Evolutionary conservation across 1,284 basidiomycete species (phyloP).

Genomic region (Irpex rosettiformis): DNA sequence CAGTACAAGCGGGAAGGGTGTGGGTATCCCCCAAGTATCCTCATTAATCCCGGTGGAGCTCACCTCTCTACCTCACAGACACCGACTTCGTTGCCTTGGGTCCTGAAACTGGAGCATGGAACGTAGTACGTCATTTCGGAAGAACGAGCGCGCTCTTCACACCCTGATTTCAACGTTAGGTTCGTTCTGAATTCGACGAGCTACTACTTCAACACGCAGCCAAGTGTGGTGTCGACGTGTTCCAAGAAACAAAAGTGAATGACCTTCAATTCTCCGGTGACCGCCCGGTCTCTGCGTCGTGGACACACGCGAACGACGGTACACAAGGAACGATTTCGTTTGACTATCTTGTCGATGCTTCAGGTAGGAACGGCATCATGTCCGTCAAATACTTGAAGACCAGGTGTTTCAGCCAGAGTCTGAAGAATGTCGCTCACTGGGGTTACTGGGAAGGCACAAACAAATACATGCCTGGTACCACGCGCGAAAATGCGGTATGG

Average conservation of each 20-base stretch:
- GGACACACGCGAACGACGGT: neutral
- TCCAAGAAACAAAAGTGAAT: constrained; percentile 27
- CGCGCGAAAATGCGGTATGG: constrained; percentile 43
- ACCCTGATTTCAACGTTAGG: neutral
- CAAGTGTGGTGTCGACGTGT: constrained; percentile 25
- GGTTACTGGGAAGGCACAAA: constrained; percentile 57
- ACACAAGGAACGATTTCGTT: constrained; percentile 41
- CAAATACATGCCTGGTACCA: constrained; percentile 47
- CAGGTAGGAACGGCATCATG: constrained; percentile 58
- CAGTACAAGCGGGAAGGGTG: constrained; percentile 30
- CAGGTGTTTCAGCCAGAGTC: constrained; percentile 54
- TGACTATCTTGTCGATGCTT: constrained; percentile 61
- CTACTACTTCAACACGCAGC: constrained; percentile 30
- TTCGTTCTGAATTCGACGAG: constrained; percentile 34
- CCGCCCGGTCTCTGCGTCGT: constrained; percentile 16
- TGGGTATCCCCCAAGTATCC: constrained; percentile 14
- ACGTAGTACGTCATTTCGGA: constrained; percentile 21
- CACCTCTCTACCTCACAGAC: constrained; percentile 17
- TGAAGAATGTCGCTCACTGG: constrained; percentile 70
- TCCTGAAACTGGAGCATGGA: constrained; percentile 28
- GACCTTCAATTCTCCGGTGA: constrained; percentile 21
- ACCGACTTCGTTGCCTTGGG: constrained; percentile 31
- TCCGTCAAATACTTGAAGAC: constrained; percentile 58
- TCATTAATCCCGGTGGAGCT: neutral
- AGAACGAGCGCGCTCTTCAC: neutral